Conservation (phyloP, 2,329 filamentous ascomycete species). For the Dothistroma septosporum region DNA sequence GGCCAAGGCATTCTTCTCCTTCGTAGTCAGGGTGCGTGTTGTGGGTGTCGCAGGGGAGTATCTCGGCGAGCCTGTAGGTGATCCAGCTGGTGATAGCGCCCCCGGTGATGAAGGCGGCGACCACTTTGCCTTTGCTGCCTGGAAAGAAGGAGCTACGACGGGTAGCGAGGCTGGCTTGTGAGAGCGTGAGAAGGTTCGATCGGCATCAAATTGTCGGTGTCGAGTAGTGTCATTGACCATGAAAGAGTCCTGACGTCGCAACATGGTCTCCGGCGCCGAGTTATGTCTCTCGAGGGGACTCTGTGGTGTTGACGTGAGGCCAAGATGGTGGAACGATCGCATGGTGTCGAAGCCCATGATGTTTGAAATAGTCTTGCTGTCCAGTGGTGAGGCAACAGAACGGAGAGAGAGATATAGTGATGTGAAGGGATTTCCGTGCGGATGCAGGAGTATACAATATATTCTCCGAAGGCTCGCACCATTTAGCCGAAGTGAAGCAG, state of each 20-base stretch:
- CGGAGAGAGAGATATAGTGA: background rate
- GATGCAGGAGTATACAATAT: background rate
- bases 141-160: conserved; percentile 25
- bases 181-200: conserved; percentile 13
- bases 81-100: conserved; percentile 11
- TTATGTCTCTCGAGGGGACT: conserved; percentile 6
- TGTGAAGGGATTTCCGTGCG: background rate
- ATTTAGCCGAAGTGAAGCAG: background rate
- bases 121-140: conserved; percentile 29
- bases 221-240: conserved; percentile 12
- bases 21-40: conserved; percentile 10
- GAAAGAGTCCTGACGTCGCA: conserved; percentile 23
- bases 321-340: conserved; percentile 19
- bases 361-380: background rate
- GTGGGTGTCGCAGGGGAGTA: conserved; percentile 11
- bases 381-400: background rate
- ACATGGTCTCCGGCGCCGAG: conserved; percentile 6
- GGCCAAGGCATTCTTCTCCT: conserved; percentile 24
- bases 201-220: conserved; percentile 9
- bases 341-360: conserved; percentile 25
- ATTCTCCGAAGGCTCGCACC: background rate
- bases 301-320: conserved; percentile 11
- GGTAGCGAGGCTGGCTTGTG: conserved; percentile 21
- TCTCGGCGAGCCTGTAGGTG: conserved; percentile 15
- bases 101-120: conserved; percentile 32